A percentile compares a stretch with the other conserved stretches of the same genome.
These are phyloP conservation scores for Ogataea parapolymorpha DNA, from an alignment of 805 yeast species.

Conservation along the genomic window DNA sequence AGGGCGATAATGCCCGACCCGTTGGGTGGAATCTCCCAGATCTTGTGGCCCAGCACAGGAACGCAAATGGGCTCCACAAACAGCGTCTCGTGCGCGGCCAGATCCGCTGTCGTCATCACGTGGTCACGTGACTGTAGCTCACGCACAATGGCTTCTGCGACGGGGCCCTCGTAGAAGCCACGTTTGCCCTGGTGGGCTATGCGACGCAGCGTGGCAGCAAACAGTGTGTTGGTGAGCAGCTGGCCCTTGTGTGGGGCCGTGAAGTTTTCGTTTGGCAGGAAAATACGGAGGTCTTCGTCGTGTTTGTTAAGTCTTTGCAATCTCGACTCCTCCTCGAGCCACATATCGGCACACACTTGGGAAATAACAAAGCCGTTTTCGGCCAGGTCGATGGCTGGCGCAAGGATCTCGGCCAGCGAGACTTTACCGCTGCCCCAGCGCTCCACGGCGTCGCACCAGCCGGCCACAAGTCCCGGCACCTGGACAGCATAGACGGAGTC, in stretches of 20 bases:
- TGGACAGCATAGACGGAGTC: slow-evolving; percentile 58
- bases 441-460: slow-evolving; percentile 69
- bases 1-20: slow-evolving; percentile 80
- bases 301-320: slow-evolving; percentile 36
- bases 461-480: slow-evolving; percentile 80
- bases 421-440: slow-evolving; percentile 73
- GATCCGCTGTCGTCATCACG: slow-evolving; percentile 52
- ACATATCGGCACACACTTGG: slow-evolving; percentile 50
- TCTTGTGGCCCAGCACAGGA: slow-evolving; percentile 48
- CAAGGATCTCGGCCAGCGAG: slow-evolving; percentile 51
- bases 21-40: slow-evolving; percentile 85
- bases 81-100: slow-evolving; percentile 54
- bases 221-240: slow-evolving; percentile 45
- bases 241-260: slow-evolving; percentile 60
- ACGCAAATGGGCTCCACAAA: slow-evolving; percentile 62
- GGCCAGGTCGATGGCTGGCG: slow-evolving; percentile 68
- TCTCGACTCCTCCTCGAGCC: slow-evolving; percentile 41
- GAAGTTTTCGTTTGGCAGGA: slow-evolving; percentile 34
- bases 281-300: slow-evolving; percentile 28
- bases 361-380: slow-evolving; percentile 65
- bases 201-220: slow-evolving; percentile 51
- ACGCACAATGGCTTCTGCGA: slow-evolving; percentile 61
- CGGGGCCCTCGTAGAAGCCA: slow-evolving; percentile 69
- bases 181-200: slow-evolving; percentile 57
- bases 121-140: slow-evolving; percentile 55